These are phyloP conservation scores for Heterobasidion parviporum DNA, from an alignment of 1,284 basidiomycete species.

Conservation along the genomic window DNA sequence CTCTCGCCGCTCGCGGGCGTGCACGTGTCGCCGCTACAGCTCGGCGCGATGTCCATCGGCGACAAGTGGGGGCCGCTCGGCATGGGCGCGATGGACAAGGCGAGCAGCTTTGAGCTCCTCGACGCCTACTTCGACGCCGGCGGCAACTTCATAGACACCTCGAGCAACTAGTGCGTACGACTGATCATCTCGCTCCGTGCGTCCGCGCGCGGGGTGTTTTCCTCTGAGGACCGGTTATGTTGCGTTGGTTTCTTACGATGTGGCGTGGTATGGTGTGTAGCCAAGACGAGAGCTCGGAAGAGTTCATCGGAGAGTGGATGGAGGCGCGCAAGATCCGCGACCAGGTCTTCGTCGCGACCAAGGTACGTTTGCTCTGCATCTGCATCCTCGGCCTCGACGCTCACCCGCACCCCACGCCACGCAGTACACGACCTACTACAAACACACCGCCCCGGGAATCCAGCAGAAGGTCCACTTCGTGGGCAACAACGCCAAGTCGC, in stretches of 20 bases:
- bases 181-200: too few species aligned
- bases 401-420: not conserved
- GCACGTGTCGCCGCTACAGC: not conserved
- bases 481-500: conserved; percentile 21
- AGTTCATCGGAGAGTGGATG: conserved; percentile 39
- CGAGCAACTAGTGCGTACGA: conserved; percentile 2
- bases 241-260: too few species aligned
- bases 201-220: too few species aligned
- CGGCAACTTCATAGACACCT: conserved; percentile 7
- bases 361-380: conserved; percentile 18
- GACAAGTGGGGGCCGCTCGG: conserved; percentile 1
- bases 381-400: not conserved
- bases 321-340: conserved; percentile 32
- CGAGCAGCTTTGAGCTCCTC: conserved; percentile 1
- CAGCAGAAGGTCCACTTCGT: conserved; percentile 20
- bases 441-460: conserved; percentile 13
- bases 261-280: not conserved
- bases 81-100: conserved; percentile 2
- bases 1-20: not conserved
- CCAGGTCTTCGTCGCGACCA: conserved; percentile 38
- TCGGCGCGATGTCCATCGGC: conserved; percentile 2
- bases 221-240: too few species aligned
- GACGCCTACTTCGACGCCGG: conserved; percentile 1
- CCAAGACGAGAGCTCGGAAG: conserved; percentile 31
- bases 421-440: conserved; percentile 24